phyloP scores from a whole-genome alignment of 441 rosid species.

The Omphalea diandra region DNA sequence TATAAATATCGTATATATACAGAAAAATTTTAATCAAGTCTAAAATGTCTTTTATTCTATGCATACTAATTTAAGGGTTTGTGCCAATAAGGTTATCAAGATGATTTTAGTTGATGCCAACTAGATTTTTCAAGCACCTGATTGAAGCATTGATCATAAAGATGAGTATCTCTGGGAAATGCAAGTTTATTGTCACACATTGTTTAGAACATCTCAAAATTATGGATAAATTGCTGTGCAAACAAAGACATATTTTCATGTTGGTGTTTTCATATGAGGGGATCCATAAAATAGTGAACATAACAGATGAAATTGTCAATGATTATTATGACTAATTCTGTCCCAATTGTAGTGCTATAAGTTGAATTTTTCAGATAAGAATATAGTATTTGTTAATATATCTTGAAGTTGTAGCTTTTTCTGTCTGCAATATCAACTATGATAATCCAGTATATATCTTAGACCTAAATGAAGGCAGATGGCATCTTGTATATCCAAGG shows the following conservation, averaged over 20 bases:
- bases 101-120: too few relatives aligned
- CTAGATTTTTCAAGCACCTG: too few relatives aligned
- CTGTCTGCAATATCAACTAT: neutral
- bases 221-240: too few relatives aligned
- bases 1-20: too few relatives aligned
- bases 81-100: too few relatives aligned
- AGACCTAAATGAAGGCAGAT: neutral
- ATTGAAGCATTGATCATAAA: too few relatives aligned
- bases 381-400: neutral
- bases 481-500: neutral
- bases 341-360: neutral
- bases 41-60: too few relatives aligned
- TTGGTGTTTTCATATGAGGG: neutral
- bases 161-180: too few relatives aligned
- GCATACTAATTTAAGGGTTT: too few relatives aligned
- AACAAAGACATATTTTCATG: neutral
- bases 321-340: neutral
- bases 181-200: neutral
- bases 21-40: too few relatives aligned
- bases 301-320: neutral
- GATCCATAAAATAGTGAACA: neutral
- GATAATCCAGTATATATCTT: neutral
- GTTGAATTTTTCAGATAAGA: neutral
- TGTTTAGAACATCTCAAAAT: neutral
- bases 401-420: neutral